Conservation (phyloP, 768 basidiomycete species). For the Rhizopogon vesiculosus region DNA sequence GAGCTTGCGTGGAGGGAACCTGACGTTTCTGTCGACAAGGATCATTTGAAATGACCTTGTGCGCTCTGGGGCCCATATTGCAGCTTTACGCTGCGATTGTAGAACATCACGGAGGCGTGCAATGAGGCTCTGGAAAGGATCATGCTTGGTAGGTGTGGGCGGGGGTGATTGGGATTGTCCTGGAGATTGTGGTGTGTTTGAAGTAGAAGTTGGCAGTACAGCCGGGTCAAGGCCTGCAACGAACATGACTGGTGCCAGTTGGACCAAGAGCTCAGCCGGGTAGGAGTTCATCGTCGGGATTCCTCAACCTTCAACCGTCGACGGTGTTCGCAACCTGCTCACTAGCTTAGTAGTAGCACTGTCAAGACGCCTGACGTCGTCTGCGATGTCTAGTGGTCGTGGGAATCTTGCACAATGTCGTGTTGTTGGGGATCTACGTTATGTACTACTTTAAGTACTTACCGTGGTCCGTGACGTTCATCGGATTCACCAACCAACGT, state of each 20-base stretch:
- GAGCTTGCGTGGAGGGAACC: conserved; percentile 86
- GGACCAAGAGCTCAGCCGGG: conserved; percentile 83
- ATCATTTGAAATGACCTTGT: conserved; percentile 74
- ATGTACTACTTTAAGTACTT: too few relatives aligned
- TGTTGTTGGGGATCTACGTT: too few relatives aligned
- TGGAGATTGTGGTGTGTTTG: conserved; percentile 8
- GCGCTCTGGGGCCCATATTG: conserved; percentile 72
- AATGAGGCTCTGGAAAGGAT: conserved; percentile 58
- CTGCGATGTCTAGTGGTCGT: not conserved
- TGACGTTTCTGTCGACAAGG: conserved; percentile 77
- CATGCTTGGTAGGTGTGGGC: conserved; percentile 34
- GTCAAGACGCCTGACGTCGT: too few relatives aligned
- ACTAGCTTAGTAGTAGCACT: too few relatives aligned
- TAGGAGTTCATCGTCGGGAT: conserved; percentile 76
- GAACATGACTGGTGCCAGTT: conserved; percentile 92
- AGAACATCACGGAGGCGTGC: conserved; percentile 67
- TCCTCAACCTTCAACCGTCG: not conserved
- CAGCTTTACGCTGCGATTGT: conserved; percentile 52
- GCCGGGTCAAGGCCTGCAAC: conserved; percentile 72
- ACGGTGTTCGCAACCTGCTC: too few relatives aligned
- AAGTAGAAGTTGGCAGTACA: conserved; percentile 8
- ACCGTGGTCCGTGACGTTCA: too few relatives aligned
- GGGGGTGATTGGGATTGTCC: conserved; percentile 19
- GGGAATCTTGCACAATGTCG: not conserved
- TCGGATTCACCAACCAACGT: too few relatives aligned